Evolutionary conservation across 2,329 filamentous ascomycete species (phyloP).

Genomic region (Cladosporium sp.): DNA sequence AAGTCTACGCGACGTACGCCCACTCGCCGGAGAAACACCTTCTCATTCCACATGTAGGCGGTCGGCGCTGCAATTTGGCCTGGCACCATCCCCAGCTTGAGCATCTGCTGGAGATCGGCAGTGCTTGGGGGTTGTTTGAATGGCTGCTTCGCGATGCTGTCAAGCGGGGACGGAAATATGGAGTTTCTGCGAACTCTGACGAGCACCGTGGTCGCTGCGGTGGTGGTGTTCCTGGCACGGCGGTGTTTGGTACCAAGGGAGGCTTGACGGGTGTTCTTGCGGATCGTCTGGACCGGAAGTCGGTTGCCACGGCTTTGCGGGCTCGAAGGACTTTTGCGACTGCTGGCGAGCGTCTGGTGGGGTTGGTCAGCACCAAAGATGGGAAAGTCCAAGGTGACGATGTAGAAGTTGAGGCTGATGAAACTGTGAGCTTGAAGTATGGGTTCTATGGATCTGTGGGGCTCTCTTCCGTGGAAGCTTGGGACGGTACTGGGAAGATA

Average conservation of each 20-base stretch:
- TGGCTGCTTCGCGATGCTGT: slow-evolving; percentile 35
- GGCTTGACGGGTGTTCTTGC: slow-evolving; percentile 19
- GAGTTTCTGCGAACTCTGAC: slow-evolving; percentile 40
- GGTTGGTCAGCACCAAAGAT: slow-evolving; percentile 6
- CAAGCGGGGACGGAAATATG: slow-evolving; percentile 36
- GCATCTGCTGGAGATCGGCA: slow-evolving; percentile 39
- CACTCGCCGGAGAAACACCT: slow-evolving; percentile 35
- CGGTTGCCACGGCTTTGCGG: slow-evolving; percentile 10
- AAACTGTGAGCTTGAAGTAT: not conserved
- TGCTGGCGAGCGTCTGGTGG: slow-evolving; percentile 7
- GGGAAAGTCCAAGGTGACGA: slow-evolving; percentile 17
- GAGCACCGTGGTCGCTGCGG: slow-evolving; percentile 41
- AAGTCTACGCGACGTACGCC: slow-evolving; percentile 42
- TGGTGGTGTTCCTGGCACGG: slow-evolving; percentile 39
- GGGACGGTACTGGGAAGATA: slow-evolving; percentile 12
- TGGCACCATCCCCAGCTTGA: slow-evolving; percentile 43
- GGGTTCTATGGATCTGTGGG: slow-evolving; percentile 7
- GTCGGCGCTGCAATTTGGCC: slow-evolving; percentile 37
- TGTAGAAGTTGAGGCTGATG: not conserved
- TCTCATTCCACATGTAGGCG: slow-evolving; percentile 41
- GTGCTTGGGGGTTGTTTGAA: slow-evolving; percentile 40
- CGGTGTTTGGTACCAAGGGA: slow-evolving; percentile 31
- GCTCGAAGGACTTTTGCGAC: slow-evolving; percentile 17
- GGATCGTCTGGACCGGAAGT: not conserved
- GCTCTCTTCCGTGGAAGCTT: slow-evolving; percentile 17